Evolutionary conservation across 495 filamentous ascomycete species (phyloP), one percentile per base, ranked within the genome.

Genomic region (Neurospora sp.): DNA sequence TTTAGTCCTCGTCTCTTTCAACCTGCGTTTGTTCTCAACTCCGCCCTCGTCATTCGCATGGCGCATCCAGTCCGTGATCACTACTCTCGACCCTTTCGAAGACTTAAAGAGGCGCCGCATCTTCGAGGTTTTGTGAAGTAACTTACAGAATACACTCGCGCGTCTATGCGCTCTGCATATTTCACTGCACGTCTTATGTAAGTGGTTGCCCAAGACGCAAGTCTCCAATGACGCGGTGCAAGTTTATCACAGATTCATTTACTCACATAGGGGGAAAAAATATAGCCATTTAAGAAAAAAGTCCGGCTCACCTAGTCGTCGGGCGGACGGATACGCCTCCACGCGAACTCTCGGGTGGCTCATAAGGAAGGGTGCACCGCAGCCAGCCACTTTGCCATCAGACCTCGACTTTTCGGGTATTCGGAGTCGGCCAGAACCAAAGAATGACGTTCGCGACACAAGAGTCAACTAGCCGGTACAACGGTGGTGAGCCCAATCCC

Each of bases 131-230:
- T 66, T 34, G 54, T 66, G 28, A 66, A 66, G 28, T 66, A 66
- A 66, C 54, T 66, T 66, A 9, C 54, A 66, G 3, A 1, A 81
- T 93, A 98, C 76, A 94, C 97, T 8, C 94, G 2, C 88, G 88
- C 48, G 88, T 94, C 78, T 96, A 97, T 81, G 92, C 92, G 4
- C 82, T 90, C 70, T 88, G 90, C 74, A 80, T 84, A 76, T 54
- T 81, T 2, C 78, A 82, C 39, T 66, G 54, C 28, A 62, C 54
- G 24, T 62, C 28, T 34, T 19, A 66, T 34, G 54, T 66, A 66
- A 34, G 54, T 36, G 6, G 15, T 66, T 66, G 54, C 28, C 54
- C 54, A 62, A 62, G 54, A 34, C 54, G 34, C 48, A 59, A 7
- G 48, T 54, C 48, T 62, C 21, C 54, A 34, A 66, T 34, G 54